phyloP scores from a whole-genome alignment of 495 filamentous ascomycete species.

The Hyaloscypha finlandica region DNA sequence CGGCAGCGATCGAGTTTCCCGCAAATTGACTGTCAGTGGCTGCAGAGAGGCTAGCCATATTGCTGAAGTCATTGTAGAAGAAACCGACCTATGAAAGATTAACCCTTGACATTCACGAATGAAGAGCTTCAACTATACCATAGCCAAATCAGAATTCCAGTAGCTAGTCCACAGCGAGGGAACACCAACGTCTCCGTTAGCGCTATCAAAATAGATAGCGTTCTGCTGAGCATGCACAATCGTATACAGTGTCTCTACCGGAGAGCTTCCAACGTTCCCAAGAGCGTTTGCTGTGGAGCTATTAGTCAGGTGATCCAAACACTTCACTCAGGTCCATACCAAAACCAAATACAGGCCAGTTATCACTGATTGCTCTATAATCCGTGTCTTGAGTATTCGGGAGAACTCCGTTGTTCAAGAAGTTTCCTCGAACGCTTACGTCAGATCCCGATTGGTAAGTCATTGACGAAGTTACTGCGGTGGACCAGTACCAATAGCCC shows the following conservation, averaged over 20 bases:
- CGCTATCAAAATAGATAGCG: constrained; percentile 75
- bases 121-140: constrained; percentile 37
- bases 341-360: constrained; percentile 88
- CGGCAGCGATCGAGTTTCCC: constrained; percentile 67
- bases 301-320: not conserved
- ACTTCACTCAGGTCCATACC: constrained; percentile 22
- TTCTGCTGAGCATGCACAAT: constrained; percentile 77
- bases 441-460: constrained; percentile 71
- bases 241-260: constrained; percentile 63
- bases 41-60: constrained; percentile 57
- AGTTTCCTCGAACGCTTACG: constrained; percentile 61
- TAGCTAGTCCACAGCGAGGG: constrained; percentile 79
- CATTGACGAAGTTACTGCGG: constrained; percentile 36
- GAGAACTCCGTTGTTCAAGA: constrained; percentile 63
- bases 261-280: constrained; percentile 38
- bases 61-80: constrained; percentile 69
- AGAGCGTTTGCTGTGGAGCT: constrained; percentile 62
- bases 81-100: constrained; percentile 49
- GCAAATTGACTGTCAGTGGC: constrained; percentile 61
- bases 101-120: constrained; percentile 4
- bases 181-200: constrained; percentile 65
- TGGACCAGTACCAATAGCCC: constrained; percentile 79
- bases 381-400: constrained; percentile 64
- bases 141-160: constrained; percentile 51
- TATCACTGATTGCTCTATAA: constrained; percentile 69